Conservation (phyloP, 305 asterid species). For the Withania somnifera region DNA sequence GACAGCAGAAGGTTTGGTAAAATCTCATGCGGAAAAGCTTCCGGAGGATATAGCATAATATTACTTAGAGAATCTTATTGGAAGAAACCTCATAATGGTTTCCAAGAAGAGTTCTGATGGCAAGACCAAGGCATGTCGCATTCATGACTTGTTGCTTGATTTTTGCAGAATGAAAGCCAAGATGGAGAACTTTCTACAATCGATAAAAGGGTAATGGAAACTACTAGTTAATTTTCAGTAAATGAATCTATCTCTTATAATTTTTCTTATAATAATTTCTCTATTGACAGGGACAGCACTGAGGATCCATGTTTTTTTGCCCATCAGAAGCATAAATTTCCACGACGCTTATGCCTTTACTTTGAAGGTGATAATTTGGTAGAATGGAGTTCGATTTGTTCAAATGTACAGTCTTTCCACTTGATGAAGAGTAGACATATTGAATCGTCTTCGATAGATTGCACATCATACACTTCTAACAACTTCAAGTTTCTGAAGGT, state of each 20-base stretch:
- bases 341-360: background rate
- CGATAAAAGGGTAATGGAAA: background rate
- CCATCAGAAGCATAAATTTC: background rate
- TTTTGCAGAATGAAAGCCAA: background rate
- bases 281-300: background rate
- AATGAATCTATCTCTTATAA: background rate
- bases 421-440: no score
- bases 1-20: background rate
- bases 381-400: no score
- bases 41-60: constrained; percentile 1
- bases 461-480: no score
- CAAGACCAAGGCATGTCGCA: background rate
- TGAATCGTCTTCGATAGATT: no score
- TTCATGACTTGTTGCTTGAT: constrained; percentile 1
- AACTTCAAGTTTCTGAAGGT: no score
- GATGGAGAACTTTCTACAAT: background rate
- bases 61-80: background rate
- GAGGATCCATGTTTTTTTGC: background rate
- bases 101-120: background rate
- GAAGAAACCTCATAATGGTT: constrained; percentile 1
- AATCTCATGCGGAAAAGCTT: background rate
- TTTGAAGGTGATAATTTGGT: no score
- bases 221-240: background rate
- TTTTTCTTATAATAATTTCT: background rate
- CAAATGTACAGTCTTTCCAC: no score